Base-by-base conservation (phyloP, 2,329 filamentous ascomycete genomes). In the Diaporthe citrichinensis region DNA sequence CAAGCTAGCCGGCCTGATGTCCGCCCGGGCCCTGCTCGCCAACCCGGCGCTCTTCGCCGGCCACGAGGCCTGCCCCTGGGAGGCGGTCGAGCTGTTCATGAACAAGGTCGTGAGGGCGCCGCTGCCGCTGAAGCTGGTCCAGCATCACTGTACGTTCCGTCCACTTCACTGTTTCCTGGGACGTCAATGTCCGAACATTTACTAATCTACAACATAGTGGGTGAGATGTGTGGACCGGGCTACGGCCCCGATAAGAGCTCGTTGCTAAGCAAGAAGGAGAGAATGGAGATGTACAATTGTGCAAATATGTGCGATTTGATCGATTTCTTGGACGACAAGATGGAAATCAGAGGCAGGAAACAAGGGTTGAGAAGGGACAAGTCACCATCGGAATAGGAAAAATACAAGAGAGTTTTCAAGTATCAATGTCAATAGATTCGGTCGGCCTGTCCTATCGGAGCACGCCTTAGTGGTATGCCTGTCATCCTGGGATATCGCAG, bases 31-130 rank as follows among this genome's bases (percentile, higher is more conserved):
- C 12, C 85, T 94, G 3, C 87, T 94, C 57, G 86, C 91, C 78
- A 94, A 94, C 82, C 93, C 93, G 2, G 90, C 91, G 4, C 83
- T 94, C 68, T 94, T 92, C 82, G 88, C 90, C 0, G 88, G 90
- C 61, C 80, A 88, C 79, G 82, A 87, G 6, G 83, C 86, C 31
- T 93, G 92, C 77, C 89, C 92, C 2, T 92, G 90, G 89, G 87
- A 90, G 65, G 91, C 90, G 1, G 88, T 94, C 34, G 90, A 92
- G 80, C 83, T 85, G 20, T 94, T 94, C 81, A 85, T 94, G 84
- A 88, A 86, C 76, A 88, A 90, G 76, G 88, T 88, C 14, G 87
- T 90, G 14, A 85, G 86, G 53, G 86, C 86, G 1, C 92, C 92
- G 8, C 84, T 94, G 39, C 92, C 92, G 2, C 88, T 91, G 77